Evolutionary conservation across 1,284 basidiomycete species (phyloP).

Genomic region (Irpex sp.): DNA sequence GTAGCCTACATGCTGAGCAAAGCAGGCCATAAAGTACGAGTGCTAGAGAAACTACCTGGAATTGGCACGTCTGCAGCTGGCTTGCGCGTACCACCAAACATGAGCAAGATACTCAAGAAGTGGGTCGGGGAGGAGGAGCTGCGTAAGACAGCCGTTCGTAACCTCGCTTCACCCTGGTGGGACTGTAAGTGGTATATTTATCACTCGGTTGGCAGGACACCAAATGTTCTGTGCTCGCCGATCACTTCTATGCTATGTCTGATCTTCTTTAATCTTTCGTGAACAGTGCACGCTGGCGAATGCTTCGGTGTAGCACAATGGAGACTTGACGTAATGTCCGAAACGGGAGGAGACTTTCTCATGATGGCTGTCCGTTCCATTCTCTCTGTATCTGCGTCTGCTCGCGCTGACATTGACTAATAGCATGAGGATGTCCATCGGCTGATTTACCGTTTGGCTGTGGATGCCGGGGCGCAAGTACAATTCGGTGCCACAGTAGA

Average conservation of each 20-base stretch:
- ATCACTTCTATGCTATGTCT: not conserved
- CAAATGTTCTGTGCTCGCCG: not conserved
- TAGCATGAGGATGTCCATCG: slow-evolving; percentile 37
- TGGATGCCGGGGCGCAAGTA: slow-evolving; percentile 37
- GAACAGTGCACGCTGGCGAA: slow-evolving; percentile 41
- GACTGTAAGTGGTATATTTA: not conserved
- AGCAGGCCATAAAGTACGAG: slow-evolving; percentile 48
- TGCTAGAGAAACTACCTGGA: slow-evolving; percentile 39
- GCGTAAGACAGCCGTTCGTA: not conserved
- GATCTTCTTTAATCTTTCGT: not conserved
- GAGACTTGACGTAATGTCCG: slow-evolving; percentile 49
- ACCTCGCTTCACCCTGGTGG: not conserved
- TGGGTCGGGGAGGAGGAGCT: slow-evolving; percentile 48
- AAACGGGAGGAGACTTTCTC: slow-evolving; percentile 51
- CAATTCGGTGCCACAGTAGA: slow-evolving; percentile 35
- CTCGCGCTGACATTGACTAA: not conserved
- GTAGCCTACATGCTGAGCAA: slow-evolving; percentile 44
- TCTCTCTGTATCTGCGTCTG: not conserved
- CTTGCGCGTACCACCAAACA: slow-evolving; percentile 50
- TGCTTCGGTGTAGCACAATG: slow-evolving; percentile 44
- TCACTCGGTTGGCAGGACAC: not conserved
- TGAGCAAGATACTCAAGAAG: slow-evolving; percentile 45
- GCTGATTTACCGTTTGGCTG: slow-evolving; percentile 38
- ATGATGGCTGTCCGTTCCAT: slow-evolving; percentile 40
- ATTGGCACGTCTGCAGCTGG: slow-evolving; percentile 34